phyloP scores from a whole-genome alignment of 768 basidiomycete species.

The Lactarius quietus region DNA sequence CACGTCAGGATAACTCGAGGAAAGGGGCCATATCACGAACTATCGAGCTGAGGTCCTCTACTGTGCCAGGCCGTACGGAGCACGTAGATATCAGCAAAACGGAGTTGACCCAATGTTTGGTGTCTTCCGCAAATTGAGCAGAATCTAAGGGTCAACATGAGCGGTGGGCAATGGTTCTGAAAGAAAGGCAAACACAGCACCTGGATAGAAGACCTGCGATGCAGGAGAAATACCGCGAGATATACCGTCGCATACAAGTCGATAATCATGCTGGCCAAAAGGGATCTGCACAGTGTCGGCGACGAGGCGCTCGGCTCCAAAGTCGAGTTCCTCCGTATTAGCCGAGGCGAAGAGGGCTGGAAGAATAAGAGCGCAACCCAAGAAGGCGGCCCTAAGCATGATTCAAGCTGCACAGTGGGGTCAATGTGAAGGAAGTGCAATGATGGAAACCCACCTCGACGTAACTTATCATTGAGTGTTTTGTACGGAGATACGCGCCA shows the following conservation, averaged over 20 bases:
- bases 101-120: slow-evolving; percentile 7
- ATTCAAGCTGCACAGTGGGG: too few relatives aligned
- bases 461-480: too few relatives aligned
- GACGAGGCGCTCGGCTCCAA: background rate
- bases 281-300: background rate
- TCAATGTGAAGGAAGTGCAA: background rate
- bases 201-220: background rate
- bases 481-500: too few relatives aligned
- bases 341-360: background rate
- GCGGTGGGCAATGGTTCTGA: background rate
- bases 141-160: background rate
- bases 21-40: background rate
- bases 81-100: background rate
- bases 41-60: background rate
- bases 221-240: background rate
- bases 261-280: background rate
- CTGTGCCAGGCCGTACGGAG: slow-evolving; percentile 3
- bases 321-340: background rate
- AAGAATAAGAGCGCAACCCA: background rate
- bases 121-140: background rate
- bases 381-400: background rate
- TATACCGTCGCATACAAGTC: background rate
- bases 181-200: background rate
- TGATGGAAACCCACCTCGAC: background rate
- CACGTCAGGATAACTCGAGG: background rate